Evolutionary conservation across 352 stramenopile genomes (phyloP).

Genomic region (Phytophthora boehmeriae): DNA sequence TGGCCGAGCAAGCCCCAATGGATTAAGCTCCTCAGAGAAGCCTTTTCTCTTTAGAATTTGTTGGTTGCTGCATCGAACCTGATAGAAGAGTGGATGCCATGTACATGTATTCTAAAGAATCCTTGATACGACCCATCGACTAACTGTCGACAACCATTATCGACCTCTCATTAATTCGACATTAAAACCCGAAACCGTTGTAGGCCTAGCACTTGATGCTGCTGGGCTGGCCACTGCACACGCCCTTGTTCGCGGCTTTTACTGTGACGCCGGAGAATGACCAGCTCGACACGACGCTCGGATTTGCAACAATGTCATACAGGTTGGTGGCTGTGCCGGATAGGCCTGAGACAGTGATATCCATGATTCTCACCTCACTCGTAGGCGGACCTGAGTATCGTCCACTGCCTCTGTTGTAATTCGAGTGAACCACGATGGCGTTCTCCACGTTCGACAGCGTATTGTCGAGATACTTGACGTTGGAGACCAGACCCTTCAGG

Average conservation of each 20-base stretch:
- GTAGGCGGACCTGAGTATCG: conserved; percentile 9
- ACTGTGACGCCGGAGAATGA: conserved; percentile 26
- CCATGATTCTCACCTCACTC: conserved; percentile 7
- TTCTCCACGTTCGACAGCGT: conserved; percentile 3
- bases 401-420: conserved; percentile 6
- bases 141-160: too few species aligned
- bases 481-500: conserved; percentile 19
- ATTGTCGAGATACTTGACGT: conserved; percentile 17
- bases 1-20: too few species aligned
- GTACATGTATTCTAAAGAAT: too few species aligned
- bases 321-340: conserved; percentile 26
- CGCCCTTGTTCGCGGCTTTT: conserved; percentile 15
- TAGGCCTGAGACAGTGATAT: conserved; percentile 15
- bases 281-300: conserved; percentile 30
- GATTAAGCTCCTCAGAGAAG: too few species aligned
- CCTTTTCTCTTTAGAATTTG: too few species aligned
- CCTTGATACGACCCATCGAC: too few species aligned
- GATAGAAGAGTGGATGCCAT: too few species aligned
- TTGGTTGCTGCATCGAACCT: too few species aligned
- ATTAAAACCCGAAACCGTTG: too few species aligned
- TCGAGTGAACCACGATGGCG: conserved; percentile 9
- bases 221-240: conserved; percentile 18
- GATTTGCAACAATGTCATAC: conserved; percentile 33
- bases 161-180: too few species aligned
- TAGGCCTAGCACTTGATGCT: conserved; percentile 5